phyloP scores from a whole-genome alignment of 1,284 basidiomycete species.

The Microbotryomycetes sp. region DNA sequence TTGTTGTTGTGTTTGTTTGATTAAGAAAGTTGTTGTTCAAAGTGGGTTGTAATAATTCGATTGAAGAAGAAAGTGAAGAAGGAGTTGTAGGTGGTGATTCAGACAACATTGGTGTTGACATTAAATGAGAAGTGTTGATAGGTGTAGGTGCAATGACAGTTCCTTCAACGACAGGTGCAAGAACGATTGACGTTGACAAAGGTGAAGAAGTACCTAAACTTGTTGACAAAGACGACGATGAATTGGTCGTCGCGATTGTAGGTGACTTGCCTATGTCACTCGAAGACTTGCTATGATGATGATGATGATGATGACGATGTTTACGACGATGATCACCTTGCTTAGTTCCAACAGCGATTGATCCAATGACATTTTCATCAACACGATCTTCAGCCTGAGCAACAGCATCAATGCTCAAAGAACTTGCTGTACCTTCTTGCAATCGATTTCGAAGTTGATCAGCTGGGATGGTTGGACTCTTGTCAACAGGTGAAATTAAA shows the following conservation, averaged over 20 bases:
- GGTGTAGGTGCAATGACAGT: neutral
- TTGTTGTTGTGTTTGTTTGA: no score
- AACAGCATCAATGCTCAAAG: constrained; percentile 27
- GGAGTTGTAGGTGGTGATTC: neutral
- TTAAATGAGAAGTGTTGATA: neutral
- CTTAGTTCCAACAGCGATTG: no score
- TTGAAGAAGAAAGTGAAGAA: neutral
- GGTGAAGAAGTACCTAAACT: neutral
- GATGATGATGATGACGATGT: no score
- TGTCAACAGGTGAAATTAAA: neutral
- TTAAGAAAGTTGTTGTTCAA: no score
- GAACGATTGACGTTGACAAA: neutral
- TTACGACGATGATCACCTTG: neutral
- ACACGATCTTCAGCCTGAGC: constrained; percentile 9
- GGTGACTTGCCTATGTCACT: neutral
- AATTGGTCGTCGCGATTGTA: neutral
- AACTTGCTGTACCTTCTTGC: constrained; percentile 8
- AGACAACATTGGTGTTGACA: neutral
- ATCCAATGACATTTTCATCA: neutral
- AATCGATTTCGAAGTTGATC: neutral
- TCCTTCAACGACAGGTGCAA: neutral
- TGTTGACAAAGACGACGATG: neutral
- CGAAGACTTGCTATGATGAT: neutral
- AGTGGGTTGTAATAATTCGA: neutral
- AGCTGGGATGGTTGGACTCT: neutral